phyloP scores from a whole-genome alignment of 2,329 filamentous ascomycete species.

The Phyllosticta citrichinensis region DNA sequence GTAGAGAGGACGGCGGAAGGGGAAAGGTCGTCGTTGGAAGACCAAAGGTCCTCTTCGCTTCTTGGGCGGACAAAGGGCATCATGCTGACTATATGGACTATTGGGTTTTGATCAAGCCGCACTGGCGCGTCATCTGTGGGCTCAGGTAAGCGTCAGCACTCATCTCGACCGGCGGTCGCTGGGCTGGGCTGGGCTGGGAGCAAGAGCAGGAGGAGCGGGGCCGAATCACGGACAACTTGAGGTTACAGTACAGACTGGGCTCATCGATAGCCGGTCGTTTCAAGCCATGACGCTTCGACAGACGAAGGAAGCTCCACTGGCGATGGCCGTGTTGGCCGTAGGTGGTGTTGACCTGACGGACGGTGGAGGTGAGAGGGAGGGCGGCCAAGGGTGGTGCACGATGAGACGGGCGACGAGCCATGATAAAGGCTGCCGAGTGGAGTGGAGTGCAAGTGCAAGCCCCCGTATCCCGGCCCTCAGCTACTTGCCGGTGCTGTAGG shows the following conservation, averaged over 20 bases:
- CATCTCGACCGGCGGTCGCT: not conserved
- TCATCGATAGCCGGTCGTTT: constrained; percentile 6
- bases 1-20: not conserved
- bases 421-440: constrained; percentile 2
- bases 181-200: not conserved
- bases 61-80: not conserved
- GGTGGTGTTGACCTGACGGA: not conserved
- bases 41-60: not conserved
- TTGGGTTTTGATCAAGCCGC: not conserved
- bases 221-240: constrained; percentile 2
- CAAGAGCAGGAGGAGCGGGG: constrained; percentile 4
- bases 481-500: not conserved
- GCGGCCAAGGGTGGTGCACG: not conserved
- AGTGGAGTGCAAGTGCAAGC: no score
- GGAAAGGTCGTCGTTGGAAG: not conserved
- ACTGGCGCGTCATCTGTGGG: constrained; percentile 4
- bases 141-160: constrained; percentile 9
- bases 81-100: not conserved
- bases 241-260: not conserved
- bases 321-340: not conserved
- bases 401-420: not conserved
- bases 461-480: not conserved
- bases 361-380: not conserved
- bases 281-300: not conserved
- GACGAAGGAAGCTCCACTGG: not conserved